Conservation (phyloP, 176 grass and related monocot genomes). For the Aegilops longissima region DNA sequence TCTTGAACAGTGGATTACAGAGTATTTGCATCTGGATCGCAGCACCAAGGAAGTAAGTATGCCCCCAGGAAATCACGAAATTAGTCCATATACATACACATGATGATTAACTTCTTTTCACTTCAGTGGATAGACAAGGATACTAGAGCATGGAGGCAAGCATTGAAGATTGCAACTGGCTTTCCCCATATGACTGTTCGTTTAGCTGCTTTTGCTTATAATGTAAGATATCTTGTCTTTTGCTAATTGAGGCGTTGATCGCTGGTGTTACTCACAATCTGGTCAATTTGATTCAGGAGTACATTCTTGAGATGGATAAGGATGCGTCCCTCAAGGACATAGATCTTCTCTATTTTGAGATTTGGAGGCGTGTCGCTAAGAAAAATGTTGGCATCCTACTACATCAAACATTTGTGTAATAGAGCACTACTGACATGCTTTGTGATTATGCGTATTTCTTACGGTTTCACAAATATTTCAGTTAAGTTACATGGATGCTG, state of each 20-base stretch:
- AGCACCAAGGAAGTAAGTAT: neutral
- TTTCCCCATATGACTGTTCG: neutral
- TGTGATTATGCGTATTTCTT: no score
- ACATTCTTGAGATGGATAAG: neutral
- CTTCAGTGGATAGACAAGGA: no score
- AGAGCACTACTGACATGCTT: no score
- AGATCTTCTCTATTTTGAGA: neutral
- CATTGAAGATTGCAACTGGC: neutral
- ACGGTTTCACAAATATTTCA: no score
- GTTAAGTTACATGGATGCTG: no score
- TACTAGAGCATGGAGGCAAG: neutral
- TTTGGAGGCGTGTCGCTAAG: conserved; percentile 1
- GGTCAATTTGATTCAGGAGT: neutral
- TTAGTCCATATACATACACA: neutral
- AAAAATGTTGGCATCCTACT: no score
- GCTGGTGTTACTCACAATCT: neutral
- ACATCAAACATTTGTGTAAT: no score
- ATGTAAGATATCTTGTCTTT: neutral
- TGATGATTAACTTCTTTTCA: no score
- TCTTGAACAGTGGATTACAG: conserved; percentile 8
- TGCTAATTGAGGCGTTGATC: neutral
- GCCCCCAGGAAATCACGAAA: neutral
- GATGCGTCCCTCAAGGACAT: neutral
- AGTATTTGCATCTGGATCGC: neutral
- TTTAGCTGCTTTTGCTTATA: conserved; percentile 3